Base-by-base conservation (phyloP, 148 eudicot species). In the Heliamphora exappendiculata region DNA sequence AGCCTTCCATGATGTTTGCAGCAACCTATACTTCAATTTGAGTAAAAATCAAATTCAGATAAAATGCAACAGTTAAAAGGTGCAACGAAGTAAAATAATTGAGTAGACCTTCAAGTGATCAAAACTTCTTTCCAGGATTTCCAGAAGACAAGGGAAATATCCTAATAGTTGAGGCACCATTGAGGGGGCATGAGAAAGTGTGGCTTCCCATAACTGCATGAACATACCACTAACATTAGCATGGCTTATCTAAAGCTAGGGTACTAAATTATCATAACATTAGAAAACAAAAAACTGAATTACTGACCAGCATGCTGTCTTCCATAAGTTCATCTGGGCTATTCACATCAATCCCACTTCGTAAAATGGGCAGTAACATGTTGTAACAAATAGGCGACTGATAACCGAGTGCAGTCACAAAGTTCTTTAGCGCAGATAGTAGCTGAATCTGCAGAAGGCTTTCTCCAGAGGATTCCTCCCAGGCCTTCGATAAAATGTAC, bases 361-460 rank as follows among this genome's bases (percentile, higher is more conserved):
- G 91, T 77, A 95, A 78, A 84, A 95, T 89, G 66, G 96, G 96
- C 75, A 95, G 81, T 39, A 95, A 81, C 84, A 91, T 85, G 82
- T 74, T 79, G 84, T 92, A 95, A 85, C 92, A 88, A 74, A 85
- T 75, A 73, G 98, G 91, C 65, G 97, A 95, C 78, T 89, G 94
- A 78, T 88, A 88, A 77, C 94, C 97, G 75, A 95, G 93, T 60
- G 98, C 92, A 81, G 81, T 79, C 53, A 92, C 96, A 86, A 95
- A 92, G 83, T 91, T 95, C 86, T 84, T 89, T 58, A 92, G 81
- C 47, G 97, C 97, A 84, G 89, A 83, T 64, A 95, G 92, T 79
- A 95, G 96, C 85, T 95, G 98, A 85, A 95, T 95, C 82, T 95
- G 98, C 81, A 95, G 86, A 81, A 92, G 96, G 83, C 97, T 91